phyloP scores from a whole-genome alignment of 768 basidiomycete genomes.

The Collybiopsis luxurians region DNA sequence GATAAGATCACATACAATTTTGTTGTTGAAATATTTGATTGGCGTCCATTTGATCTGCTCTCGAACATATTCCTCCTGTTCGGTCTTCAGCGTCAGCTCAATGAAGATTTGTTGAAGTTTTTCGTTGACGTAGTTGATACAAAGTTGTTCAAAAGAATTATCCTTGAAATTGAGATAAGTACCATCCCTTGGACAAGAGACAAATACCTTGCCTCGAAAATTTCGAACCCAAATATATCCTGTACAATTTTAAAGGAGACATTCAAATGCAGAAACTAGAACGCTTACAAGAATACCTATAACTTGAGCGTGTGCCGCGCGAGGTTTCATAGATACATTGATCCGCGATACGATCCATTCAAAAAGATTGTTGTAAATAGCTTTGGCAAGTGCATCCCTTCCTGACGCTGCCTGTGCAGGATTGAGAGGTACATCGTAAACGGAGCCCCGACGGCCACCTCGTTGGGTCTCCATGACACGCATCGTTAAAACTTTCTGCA shows the following conservation, averaged over 20 bases:
- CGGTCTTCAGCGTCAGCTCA: conserved; percentile 96
- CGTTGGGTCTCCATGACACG: conserved; percentile 90
- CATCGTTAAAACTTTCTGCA: conserved; percentile 85
- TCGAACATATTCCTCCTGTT: conserved; percentile 98
- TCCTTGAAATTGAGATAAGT: conserved; percentile 45
- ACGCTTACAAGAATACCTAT: conserved; percentile 84
- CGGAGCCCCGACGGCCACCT: conserved; percentile 88
- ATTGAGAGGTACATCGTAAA: conserved; percentile 97
- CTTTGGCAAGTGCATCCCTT: conserved; percentile 90
- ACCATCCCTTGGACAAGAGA: not conserved
- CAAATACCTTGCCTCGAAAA: conserved; percentile 70
- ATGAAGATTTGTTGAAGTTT: conserved; percentile 99
- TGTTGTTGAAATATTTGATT: conserved; percentile 99
- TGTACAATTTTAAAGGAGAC: conserved; percentile 20
- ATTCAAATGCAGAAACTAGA: not conserved
- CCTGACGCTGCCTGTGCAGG: conserved; percentile 87
- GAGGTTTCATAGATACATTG: conserved; percentile 94
- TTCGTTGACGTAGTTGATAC: conserved; percentile 99
- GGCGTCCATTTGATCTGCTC: conserved; percentile 99
- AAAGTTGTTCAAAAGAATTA: conserved; percentile 96
- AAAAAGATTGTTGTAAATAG: conserved; percentile 97
- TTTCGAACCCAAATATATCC: conserved; percentile 99
- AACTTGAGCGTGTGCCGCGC: conserved; percentile 67
- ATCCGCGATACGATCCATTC: conserved; percentile 99
- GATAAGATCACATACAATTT: conserved; percentile 96